phyloP scores from a whole-genome alignment of 1,139 yeast genomes.

The Saccharomyces hybrid region DNA sequence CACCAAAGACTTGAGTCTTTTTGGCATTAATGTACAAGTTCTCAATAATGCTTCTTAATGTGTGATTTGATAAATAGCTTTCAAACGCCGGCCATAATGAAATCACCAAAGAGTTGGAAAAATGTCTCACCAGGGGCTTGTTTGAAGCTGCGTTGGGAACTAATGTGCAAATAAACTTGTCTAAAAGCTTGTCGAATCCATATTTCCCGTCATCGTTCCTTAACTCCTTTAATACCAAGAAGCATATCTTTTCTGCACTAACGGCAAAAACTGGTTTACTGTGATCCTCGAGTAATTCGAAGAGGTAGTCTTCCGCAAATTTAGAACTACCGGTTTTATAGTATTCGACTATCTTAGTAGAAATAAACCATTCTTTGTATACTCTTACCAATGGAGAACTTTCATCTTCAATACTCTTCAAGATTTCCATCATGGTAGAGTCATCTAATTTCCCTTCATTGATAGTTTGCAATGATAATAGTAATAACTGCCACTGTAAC shows the following conservation, averaged over 20 bases:
- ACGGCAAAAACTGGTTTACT: constrained; percentile 48
- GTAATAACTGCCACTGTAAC: constrained; percentile 46
- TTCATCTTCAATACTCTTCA: constrained; percentile 41
- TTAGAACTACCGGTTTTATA: not conserved
- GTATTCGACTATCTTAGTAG: constrained; percentile 22
- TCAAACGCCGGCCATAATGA: constrained; percentile 40
- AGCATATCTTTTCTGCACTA: constrained; percentile 53
- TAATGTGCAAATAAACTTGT: constrained; percentile 32
- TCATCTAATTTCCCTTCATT: constrained; percentile 15
- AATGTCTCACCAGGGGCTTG: constrained; percentile 75
- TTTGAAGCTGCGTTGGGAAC: constrained; percentile 75
- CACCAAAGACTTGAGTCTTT: constrained; percentile 47
- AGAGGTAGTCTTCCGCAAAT: constrained; percentile 23
- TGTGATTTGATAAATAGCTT: constrained; percentile 10
- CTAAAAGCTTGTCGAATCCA: constrained; percentile 20
- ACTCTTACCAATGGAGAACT: constrained; percentile 71
- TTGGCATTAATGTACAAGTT: constrained; percentile 30
- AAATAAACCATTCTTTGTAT: constrained; percentile 72
- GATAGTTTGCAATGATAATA: constrained; percentile 33
- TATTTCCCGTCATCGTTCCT: constrained; percentile 13
- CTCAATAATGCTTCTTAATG: constrained; percentile 24
- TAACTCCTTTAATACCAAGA: constrained; percentile 43
- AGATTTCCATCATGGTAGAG: constrained; percentile 21
- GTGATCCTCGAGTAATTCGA: constrained; percentile 30
- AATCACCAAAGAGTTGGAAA: constrained; percentile 65